Base-by-base conservation (phyloP, 176 grass and related monocot species). In the Aegilops bicornis region DNA sequence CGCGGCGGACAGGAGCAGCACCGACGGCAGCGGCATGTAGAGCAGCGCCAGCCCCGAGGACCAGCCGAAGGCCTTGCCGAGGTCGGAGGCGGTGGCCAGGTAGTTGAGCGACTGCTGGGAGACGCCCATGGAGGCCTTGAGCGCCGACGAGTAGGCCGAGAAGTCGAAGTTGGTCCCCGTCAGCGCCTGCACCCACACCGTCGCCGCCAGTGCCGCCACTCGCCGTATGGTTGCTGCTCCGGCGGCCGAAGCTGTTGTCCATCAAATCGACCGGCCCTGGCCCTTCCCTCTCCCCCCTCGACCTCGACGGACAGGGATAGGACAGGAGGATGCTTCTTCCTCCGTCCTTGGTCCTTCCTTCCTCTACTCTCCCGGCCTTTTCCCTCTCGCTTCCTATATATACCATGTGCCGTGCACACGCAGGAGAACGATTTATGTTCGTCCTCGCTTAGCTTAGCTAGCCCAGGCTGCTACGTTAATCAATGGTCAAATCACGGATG, bases 141-240 rank as follows among this genome's bases (percentile, higher is more conserved):
- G 65, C 29, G 88, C 90, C 47, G 93, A 94, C 59, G 96, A 98
- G 88, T 98, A 98, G 12, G 93, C 96, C 64, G 96, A 91, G 90
- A 98, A 98, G 84, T 98, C 96, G 60, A 98, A 95, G 88, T 98
- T 98, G 58, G 96, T 98, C 7, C 96, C 96, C 22, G 93, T 98
- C 79, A 98, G 69, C 37, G 96, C 91, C 86, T 98, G 96, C 67
- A 96, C 92, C 96, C 96, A 98, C 58, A 94, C 79, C 78, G 91
- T 91, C 70, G 90, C 84, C 88, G 77, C 90, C 64, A 98, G 13
- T 91, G 92, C 12, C 90, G 79, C 73, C 81, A 71, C 63, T 68
- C 76, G 19, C 76, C 50, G 50, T 59, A 12, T 59, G 30, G 48
- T 2, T 33, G 17, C 5, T 25, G 32, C 32, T 81, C 61, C 79